Percentiles rank a stretch among this genome's conserved stretches.
Conservation (phyloP, 1,284 basidiomycete species). For the Ganoderma resinaceum region DNA sequence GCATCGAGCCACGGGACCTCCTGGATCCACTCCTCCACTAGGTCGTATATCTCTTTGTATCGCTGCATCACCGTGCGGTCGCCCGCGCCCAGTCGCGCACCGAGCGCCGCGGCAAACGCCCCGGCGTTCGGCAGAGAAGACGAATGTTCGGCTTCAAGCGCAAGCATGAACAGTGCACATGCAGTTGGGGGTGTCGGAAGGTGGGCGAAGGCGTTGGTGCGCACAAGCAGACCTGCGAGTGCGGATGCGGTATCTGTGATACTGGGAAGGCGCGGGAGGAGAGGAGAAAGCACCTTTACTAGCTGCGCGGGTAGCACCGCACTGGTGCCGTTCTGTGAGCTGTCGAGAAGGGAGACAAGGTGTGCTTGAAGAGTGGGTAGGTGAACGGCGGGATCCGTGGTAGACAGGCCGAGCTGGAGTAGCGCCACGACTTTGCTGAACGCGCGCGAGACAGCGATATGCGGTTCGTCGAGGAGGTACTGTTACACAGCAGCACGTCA, state of each 20-base stretch:
- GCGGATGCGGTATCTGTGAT: constrained; percentile 62
- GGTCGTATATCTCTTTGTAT: constrained; percentile 68
- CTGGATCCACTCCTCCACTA: constrained; percentile 63
- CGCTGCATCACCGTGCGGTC: constrained; percentile 67
- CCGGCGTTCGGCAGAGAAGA: constrained; percentile 59
- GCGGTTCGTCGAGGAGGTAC: constrained; percentile 61
- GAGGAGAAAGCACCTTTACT: constrained; percentile 46
- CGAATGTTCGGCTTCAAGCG: constrained; percentile 70
- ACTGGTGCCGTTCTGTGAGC: constrained; percentile 28
- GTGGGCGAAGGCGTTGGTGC: constrained; percentile 45
- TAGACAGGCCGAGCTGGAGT: constrained; percentile 52
- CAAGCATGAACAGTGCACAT: constrained; percentile 73
- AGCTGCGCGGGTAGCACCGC: constrained; percentile 47
- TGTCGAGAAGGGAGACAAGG: constrained; percentile 46
- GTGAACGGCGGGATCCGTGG: constrained; percentile 51
- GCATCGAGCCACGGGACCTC: constrained; percentile 72
- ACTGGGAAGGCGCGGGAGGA: constrained; percentile 47
- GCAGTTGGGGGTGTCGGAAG: constrained; percentile 60
- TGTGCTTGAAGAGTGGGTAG: constrained; percentile 55
- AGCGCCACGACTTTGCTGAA: constrained; percentile 60
- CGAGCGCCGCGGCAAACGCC: constrained; percentile 63
- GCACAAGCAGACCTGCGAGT: constrained; percentile 59
- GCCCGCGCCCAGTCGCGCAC: constrained; percentile 53
- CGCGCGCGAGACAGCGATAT: constrained; percentile 58
- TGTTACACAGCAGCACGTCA: constrained; percentile 38